A percentile compares a stretch with the other conserved stretches of the same genome.
Evolutionary conservation across 1,284 basidiomycete species (phyloP).

Genomic region (Ceratobasidium sp.): DNA sequence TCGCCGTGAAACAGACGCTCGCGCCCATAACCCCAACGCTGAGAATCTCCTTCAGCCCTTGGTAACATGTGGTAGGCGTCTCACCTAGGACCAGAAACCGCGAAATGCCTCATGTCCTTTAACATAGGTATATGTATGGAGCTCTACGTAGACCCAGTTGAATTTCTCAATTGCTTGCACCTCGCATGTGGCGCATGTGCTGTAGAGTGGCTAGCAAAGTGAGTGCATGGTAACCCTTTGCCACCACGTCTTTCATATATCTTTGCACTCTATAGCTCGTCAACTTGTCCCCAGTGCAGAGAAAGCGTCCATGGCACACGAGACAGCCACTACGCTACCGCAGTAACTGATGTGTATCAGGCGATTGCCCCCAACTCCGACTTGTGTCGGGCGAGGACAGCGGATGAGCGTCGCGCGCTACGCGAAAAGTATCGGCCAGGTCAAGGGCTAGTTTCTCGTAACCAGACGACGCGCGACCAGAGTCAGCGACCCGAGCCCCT

Average conservation of each 20-base stretch:
- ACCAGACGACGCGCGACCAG: not conserved
- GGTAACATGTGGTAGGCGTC: constrained; percentile 30
- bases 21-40: not conserved
- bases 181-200: constrained; percentile 40
- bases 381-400: constrained; percentile 8
- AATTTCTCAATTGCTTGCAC: constrained; percentile 32
- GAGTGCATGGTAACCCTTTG: not conserved
- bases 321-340: constrained; percentile 30
- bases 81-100: not conserved
- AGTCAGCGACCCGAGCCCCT: not conserved
- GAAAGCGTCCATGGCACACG: constrained; percentile 17
- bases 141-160: constrained; percentile 38
- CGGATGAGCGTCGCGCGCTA: constrained; percentile 6
- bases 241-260: not conserved
- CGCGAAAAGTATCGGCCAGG: constrained; percentile 34
- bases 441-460: not conserved
- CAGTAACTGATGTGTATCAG: constrained; percentile 26
- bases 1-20: not conserved
- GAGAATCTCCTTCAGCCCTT: constrained; percentile 25
- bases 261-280: not conserved
- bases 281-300: constrained; percentile 30
- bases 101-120: not conserved
- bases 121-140: constrained; percentile 34
- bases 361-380: constrained; percentile 27
- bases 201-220: constrained; percentile 25